Evolutionary conservation across 352 stramenopile species (phyloP).

Genomic region (Phytophthora citricola): DNA sequence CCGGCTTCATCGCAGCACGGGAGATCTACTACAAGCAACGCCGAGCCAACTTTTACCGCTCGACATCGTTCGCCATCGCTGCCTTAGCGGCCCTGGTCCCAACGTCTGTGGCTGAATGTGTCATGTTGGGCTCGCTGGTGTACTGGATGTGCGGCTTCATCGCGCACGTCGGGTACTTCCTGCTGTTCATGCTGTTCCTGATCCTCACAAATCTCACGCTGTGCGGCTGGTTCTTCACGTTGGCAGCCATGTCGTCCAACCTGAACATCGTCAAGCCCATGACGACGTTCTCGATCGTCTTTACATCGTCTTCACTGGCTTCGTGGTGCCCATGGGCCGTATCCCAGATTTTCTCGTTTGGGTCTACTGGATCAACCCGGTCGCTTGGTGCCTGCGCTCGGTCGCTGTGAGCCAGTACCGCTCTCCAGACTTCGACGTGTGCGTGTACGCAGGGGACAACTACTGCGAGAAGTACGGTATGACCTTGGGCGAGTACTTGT

Average conservation of each 20-base stretch:
- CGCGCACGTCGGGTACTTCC: conserved; percentile 6
- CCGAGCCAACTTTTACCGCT: conserved; percentile 87
- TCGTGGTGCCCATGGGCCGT: conserved; percentile 23
- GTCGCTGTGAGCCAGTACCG: conserved; percentile 46
- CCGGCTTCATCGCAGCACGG: conserved; percentile 57
- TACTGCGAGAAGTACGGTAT: conserved; percentile 34
- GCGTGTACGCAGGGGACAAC: conserved; percentile 28
- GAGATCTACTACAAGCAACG: conserved; percentile 78
- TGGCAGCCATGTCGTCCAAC: conserved; percentile 33
- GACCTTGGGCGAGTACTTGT: conserved; percentile 40
- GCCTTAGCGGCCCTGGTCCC: conserved; percentile 18
- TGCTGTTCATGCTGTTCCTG: conserved; percentile 33
- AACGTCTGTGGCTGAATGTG: conserved; percentile 46
- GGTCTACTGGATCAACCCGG: conserved; percentile 67
- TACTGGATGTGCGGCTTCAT: conserved; percentile 90
- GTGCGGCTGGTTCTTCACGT: conserved; percentile 34
- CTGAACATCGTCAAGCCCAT: conserved; percentile 41
- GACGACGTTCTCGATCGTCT: conserved; percentile 36
- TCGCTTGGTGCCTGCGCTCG: conserved; percentile 48
- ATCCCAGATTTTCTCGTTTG: conserved; percentile 48
- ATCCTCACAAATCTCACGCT: conserved; percentile 27
- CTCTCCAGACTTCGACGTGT: conserved; percentile 31
- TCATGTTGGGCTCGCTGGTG: conserved; percentile 78
- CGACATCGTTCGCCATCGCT: conserved; percentile 63
- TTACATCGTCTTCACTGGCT: conserved; percentile 34